Percentiles rank a stretch among this genome's conserved stretches.
phyloP scores from a whole-genome alignment of 352 stramenopile genomes.

The Pythium utonaiense region DNA sequence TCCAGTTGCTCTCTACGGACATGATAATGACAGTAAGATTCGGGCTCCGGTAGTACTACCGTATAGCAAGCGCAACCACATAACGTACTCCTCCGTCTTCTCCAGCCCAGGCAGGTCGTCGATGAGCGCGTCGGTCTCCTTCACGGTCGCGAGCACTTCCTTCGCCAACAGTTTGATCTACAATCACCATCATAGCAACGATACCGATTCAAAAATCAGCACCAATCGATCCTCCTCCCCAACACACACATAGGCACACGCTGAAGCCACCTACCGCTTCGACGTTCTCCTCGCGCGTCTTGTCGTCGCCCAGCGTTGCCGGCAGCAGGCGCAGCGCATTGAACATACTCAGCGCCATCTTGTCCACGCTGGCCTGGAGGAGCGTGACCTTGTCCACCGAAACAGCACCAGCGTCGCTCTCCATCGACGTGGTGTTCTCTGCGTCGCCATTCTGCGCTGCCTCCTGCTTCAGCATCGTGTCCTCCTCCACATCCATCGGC shows the following conservation, averaged over 20 bases:
- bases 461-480: conserved; percentile 5
- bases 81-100: conserved; percentile 66
- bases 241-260: too few species aligned
- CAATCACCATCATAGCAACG: conserved; percentile 2
- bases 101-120: conserved; percentile 79
- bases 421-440: neutral
- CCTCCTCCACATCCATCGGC: conserved; percentile 18
- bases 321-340: conserved; percentile 79
- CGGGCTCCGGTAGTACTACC: too few species aligned
- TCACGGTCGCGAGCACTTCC: conserved; percentile 73
- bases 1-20: conserved; percentile 69
- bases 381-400: conserved; percentile 75
- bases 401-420: neutral
- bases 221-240: too few species aligned
- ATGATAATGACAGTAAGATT: too few species aligned
- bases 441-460: neutral
- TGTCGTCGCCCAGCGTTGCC: conserved; percentile 40
- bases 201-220: too few species aligned
- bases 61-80: too few species aligned
- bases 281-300: conserved; percentile 51
- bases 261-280: conserved; percentile 35
- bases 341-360: conserved; percentile 87
- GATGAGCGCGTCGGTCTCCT: conserved; percentile 77
- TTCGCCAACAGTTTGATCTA: conserved; percentile 76
- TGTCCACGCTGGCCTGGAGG: conserved; percentile 83